phyloP scores from a whole-genome alignment of 2,329 filamentous ascomycete genomes.

The Penicillium sp. region DNA sequence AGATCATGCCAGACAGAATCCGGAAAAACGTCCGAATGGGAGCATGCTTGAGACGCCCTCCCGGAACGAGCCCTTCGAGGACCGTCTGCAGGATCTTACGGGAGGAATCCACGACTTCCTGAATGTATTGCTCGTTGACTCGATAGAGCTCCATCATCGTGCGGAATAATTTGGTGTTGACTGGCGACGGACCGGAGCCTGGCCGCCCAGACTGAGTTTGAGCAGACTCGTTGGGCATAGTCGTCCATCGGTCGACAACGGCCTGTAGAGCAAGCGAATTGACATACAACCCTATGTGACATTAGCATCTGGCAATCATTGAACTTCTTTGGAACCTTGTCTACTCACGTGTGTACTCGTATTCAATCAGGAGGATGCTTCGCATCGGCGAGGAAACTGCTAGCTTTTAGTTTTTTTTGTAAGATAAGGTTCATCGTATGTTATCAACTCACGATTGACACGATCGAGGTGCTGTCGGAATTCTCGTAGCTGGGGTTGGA shows the following conservation, averaged over 20 bases:
- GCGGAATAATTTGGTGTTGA: constrained; percentile 36
- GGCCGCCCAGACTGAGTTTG: constrained; percentile 30
- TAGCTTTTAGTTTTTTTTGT: constrained; percentile 19
- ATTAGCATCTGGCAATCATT: constrained; percentile 9
- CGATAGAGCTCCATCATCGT: constrained; percentile 52
- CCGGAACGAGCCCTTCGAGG: constrained; percentile 59
- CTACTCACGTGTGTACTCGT: constrained; percentile 78
- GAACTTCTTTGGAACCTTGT: background rate
- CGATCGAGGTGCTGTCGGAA: constrained; percentile 83
- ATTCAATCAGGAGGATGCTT: constrained; percentile 88
- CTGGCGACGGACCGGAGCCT: constrained; percentile 28
- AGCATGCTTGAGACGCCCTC: constrained; percentile 61
- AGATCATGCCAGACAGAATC: constrained; percentile 65
- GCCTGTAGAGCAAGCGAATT: constrained; percentile 93
- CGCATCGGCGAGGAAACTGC: constrained; percentile 59
- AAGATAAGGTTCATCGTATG: background rate
- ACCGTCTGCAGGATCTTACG: constrained; percentile 62
- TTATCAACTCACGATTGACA: constrained; percentile 54
- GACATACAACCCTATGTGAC: constrained; percentile 65
- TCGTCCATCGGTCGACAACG: constrained; percentile 89
- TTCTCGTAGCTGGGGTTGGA: constrained; percentile 72
- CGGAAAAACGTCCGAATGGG: constrained; percentile 66
- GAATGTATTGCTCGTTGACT: constrained; percentile 62
- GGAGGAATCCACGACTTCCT: constrained; percentile 62
- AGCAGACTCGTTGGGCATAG: constrained; percentile 54